Evolutionary conservation across 2,329 filamentous ascomycete species (phyloP).

Genomic region (Xylaria digitata): DNA sequence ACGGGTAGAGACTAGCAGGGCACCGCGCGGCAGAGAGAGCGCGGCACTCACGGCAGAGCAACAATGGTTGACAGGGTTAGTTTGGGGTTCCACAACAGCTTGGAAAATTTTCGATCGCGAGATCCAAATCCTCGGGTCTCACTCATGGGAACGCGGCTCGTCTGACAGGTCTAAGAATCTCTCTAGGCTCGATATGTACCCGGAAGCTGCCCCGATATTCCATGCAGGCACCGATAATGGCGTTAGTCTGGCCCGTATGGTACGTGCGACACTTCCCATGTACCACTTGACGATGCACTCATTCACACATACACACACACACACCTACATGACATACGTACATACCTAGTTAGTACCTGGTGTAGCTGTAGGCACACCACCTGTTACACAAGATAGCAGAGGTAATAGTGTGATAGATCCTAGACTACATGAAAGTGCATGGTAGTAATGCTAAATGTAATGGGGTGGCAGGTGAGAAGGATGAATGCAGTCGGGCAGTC

Average conservation of each 20-base stretch:
- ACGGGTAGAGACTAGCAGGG: background rate
- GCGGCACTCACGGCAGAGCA: conserved; percentile 14
- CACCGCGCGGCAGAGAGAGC: conserved; percentile 12
- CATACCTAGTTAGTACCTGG: background rate
- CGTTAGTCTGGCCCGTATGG: conserved; percentile 17
- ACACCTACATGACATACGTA: too few species aligned
- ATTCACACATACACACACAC: too few species aligned
- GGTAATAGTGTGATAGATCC: too few species aligned
- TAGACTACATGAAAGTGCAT: too few species aligned
- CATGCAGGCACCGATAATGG: conserved; percentile 30
- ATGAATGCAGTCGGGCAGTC: too few species aligned
- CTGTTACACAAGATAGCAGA: too few species aligned
- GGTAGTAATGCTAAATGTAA: too few species aligned
- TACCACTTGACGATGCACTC: too few species aligned
- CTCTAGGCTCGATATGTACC: conserved; percentile 14
- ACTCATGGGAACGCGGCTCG: conserved; percentile 19
- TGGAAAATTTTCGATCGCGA: conserved; percentile 23
- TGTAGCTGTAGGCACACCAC: background rate
- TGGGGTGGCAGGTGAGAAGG: too few species aligned
- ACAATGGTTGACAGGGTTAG: conserved; percentile 16
- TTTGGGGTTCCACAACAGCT: conserved; percentile 26
- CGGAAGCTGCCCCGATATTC: too few species aligned
- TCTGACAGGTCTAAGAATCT: conserved; percentile 21
- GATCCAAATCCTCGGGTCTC: conserved; percentile 35
- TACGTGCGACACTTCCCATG: background rate